Evolutionary conservation across 768 basidiomycete species (phyloP), one percentile per base, ranked within the genome.

Genomic region (Leccinum disarticulatum): DNA sequence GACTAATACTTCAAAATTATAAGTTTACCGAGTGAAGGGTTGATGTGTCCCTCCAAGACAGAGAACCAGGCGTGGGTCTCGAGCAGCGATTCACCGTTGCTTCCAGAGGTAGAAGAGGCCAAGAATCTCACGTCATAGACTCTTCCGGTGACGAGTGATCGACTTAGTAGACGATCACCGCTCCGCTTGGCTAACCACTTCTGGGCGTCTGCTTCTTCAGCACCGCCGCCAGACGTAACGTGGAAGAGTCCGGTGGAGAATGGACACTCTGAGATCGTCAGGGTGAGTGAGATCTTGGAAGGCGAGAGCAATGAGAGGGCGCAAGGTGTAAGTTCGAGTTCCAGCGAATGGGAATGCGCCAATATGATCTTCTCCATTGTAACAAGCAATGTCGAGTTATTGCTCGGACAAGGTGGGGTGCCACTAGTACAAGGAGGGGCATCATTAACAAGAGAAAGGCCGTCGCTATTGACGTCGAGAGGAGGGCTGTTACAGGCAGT

Each of bases 61-160:
- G n/a, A n/a, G n/a, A n/a, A n/a, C 4, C 63, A 66, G 4, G 68
- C 57, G 48, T 67, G 56, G 25, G 52, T 68, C 30, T 59, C 57
- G 10, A 57, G 38, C 19, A 38, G 17, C 8, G 30, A 7, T 33
- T 33, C 22, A 3, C 35, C 43, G 1, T 41, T 27, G 30, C 28
- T n/a, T 8, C 49, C 59, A 19, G 56, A 54, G n/a, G 52, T 6
- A 54, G 50, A 47, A 31, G 2, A 25, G 35, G 68, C 22, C 56
- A 70, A 17, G 58, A 68, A 68, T 13, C 56, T 64, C n/a, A 67
- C 58, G 22, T 67, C 68, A 22, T 58, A 61, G 14, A 60, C 52
- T 38, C 52, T 65, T 50, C 67, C 67, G 6, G 66, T 68, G 11
- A 35, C 10, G 17, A 70, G 63, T 35, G 57, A 68, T 49, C 10